A percentile compares a stretch with the other conserved stretches of the same genome.
phyloP scores from a whole-genome alignment of 75 land plant genomes.

The Selaginella tamariscina region DNA sequence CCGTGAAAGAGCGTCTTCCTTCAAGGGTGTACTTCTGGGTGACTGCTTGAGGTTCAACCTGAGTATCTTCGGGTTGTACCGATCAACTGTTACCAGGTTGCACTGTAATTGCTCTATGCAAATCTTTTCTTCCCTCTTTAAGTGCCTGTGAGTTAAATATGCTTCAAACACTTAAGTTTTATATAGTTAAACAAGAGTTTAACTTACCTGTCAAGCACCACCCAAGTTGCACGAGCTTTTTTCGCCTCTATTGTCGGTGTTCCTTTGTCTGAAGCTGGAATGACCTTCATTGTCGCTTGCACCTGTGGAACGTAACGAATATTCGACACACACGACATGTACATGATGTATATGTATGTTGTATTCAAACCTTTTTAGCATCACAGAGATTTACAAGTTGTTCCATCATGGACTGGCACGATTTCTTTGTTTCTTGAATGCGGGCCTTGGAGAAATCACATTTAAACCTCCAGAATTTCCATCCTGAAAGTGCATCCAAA shows the following conservation, averaged over 20 bases:
- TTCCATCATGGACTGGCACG: slow-evolving; percentile 47
- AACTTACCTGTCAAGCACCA: slow-evolving; percentile 76
- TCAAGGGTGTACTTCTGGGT: not conserved
- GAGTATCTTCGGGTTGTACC: slow-evolving; percentile 65
- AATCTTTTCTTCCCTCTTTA: slow-evolving; percentile 59
- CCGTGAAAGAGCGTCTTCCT: slow-evolving; percentile 22
- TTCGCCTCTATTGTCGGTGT: slow-evolving; percentile 54
- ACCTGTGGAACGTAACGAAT: slow-evolving; percentile 32
- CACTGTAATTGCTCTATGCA: slow-evolving; percentile 84
- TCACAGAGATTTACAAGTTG: slow-evolving; percentile 56
- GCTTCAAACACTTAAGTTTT: not conserved
- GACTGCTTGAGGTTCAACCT: slow-evolving; percentile 20
- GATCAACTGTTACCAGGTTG: slow-evolving; percentile 66
- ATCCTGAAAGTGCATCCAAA: not conserved
- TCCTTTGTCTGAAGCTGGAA: slow-evolving; percentile 39
- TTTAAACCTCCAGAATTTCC: not conserved
- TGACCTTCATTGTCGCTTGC: slow-evolving; percentile 49
- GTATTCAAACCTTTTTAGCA: slow-evolving; percentile 43
- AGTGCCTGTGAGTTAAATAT: slow-evolving; percentile 31
- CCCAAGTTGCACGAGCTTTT: slow-evolving; percentile 65
- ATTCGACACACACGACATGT: not conserved
- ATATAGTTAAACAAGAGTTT: not conserved
- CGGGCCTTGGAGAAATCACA: not conserved
- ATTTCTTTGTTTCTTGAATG: slow-evolving; percentile 32
- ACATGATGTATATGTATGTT: not conserved